Percentiles rank a stretch among this genome's conserved stretches.
Evolutionary conservation across 768 basidiomycete genomes (phyloP).

Genomic region (Leccinum disarticulatum): DNA sequence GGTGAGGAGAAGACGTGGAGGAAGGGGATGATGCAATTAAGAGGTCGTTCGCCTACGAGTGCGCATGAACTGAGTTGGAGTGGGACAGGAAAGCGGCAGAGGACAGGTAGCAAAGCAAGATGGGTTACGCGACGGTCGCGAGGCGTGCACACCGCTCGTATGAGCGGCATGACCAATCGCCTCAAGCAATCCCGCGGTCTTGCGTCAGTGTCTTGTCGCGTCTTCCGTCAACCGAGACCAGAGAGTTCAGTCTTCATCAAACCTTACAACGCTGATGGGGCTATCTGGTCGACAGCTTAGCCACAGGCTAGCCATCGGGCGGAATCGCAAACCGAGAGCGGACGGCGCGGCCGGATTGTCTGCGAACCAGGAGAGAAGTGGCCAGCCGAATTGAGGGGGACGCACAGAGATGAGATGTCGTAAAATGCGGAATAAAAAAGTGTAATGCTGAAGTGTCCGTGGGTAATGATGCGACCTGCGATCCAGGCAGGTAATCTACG

Average conservation of each 20-base stretch:
- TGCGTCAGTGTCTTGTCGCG: constrained; percentile 65
- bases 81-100: constrained; percentile 44
- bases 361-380: constrained; percentile 17
- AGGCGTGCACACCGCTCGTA: constrained; percentile 51
- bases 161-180: constrained; percentile 49
- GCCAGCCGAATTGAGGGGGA: constrained; percentile 25
- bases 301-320: constrained; percentile 41
- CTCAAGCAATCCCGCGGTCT: constrained; percentile 63
- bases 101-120: constrained; percentile 43
- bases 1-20: constrained; percentile 24
- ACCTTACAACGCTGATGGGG: constrained; percentile 31
- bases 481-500: constrained; percentile 57
- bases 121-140: constrained; percentile 48
- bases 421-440: constrained; percentile 43
- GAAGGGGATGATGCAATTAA: constrained; percentile 54
- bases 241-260: constrained; percentile 52
- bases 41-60: constrained; percentile 77
- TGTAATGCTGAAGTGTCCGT: constrained; percentile 45
- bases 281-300: constrained; percentile 24
- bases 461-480: constrained; percentile 57
- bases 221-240: constrained; percentile 52
- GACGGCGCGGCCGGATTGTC: constrained; percentile 50
- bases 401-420: constrained; percentile 29
- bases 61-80: constrained; percentile 50
- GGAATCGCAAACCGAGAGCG: constrained; percentile 12